phyloP scores from a whole-genome alignment of 805 yeast species.

The Zygoascus bituminiphila region DNA sequence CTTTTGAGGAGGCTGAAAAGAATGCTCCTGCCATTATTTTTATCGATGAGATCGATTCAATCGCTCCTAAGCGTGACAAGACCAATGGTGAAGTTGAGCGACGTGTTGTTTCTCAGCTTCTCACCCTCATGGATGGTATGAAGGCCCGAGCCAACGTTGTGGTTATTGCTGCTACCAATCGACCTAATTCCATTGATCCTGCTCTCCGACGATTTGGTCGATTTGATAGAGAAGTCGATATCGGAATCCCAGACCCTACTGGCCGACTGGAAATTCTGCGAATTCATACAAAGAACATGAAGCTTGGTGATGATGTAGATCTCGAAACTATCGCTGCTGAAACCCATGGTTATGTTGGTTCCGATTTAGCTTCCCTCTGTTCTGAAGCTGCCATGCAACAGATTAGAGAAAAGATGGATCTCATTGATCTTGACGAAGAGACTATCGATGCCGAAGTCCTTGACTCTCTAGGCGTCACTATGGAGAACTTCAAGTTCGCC shows the following conservation, averaged over 20 bases:
- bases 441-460: conserved; percentile 95
- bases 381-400: conserved; percentile 99
- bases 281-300: conserved; percentile 98
- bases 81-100: conserved; percentile 99
- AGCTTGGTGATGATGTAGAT: conserved; percentile 89
- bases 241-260: conserved; percentile 94
- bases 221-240: conserved; percentile 79
- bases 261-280: conserved; percentile 95
- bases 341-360: conserved; percentile 99
- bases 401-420: conserved; percentile 98
- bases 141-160: conserved; percentile 98
- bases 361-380: conserved; percentile 95
- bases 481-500: conserved; percentile 98
- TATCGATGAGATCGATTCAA: conserved; percentile 97
- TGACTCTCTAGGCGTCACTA: conserved; percentile 93
- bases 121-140: conserved; percentile 99
- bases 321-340: conserved; percentile 92
- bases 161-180: conserved; percentile 94
- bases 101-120: conserved; percentile 95
- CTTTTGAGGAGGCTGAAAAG: conserved; percentile 98
- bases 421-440: conserved; percentile 91
- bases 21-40: conserved; percentile 96
- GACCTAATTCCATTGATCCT: conserved; percentile 81
- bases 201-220: conserved; percentile 81
- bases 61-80: conserved; percentile 99